These are phyloP conservation scores for Fraxinus velutina DNA, from an alignment of 305 asterid genomes.

Conservation along the genomic window DNA sequence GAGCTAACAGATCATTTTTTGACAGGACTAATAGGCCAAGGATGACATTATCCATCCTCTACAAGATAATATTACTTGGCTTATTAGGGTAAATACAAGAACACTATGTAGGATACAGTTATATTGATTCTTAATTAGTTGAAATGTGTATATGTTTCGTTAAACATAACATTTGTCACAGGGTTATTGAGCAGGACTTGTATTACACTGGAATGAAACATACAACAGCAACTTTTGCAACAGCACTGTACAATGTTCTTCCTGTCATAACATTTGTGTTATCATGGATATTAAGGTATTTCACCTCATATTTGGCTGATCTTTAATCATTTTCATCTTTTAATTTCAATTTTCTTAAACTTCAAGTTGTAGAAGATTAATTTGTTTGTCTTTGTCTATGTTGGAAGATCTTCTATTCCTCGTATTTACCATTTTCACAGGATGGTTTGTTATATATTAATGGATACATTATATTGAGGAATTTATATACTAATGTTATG, in stretches of 20 bases:
- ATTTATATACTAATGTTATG: background rate
- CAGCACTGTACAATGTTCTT: constrained; percentile 42
- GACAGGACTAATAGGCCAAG: constrained; percentile 35
- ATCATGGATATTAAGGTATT: constrained; percentile 47
- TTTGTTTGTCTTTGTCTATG: background rate
- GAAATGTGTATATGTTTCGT: background rate
- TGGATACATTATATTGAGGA: background rate
- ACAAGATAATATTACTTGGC: constrained; percentile 34
- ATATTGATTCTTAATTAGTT: background rate
- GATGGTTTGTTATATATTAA: background rate
- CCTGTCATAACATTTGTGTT: constrained; percentile 51
- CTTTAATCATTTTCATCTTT: too few species aligned
- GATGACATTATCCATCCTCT: constrained; percentile 27
- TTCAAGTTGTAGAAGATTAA: background rate
- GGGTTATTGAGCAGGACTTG: constrained; percentile 36
- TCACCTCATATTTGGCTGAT: background rate
- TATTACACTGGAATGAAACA: constrained; percentile 37
- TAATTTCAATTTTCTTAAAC: background rate
- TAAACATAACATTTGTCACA: constrained; percentile 25
- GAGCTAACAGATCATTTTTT: background rate
- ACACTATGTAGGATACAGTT: background rate
- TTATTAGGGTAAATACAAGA: constrained; percentile 27
- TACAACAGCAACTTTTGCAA: constrained; percentile 35
- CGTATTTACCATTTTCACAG: background rate
- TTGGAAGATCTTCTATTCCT: background rate